Evolutionary conservation across 1,139 yeast species (phyloP), one percentile per base, ranked within the genome.

Genomic region (Scheffersomyces parashehatae): DNA sequence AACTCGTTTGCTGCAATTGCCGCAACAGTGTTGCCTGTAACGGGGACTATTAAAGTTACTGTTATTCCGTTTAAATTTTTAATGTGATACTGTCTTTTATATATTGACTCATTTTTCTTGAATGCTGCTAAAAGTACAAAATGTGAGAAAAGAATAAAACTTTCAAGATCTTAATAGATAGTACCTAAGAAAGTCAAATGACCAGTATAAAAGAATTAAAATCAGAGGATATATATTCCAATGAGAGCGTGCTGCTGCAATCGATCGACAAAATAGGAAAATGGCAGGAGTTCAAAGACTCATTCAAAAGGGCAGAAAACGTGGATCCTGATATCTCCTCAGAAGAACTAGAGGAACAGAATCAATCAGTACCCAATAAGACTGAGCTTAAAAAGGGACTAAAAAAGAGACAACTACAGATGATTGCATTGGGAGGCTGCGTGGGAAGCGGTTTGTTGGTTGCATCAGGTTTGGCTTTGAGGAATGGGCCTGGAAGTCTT

Each of bases 351-450:
- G 26, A 20, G 26, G 26, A 8, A 20, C 26, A 20, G 26, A 20
- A 20, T 8, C 24, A n/a, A 28, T 33, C 11, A 28, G 26, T 14
- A 4, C 20, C 29, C 13, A 37, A 33, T 9, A 15, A 10, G 3
- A 46, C 46, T 5, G 47, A 55, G n/a, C 52, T 67, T 14, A 60
- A 63, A 38, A 65, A 65, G 43, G 58, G 58, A 13, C 58, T 68
- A 38, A 67, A 64, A 36, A 65, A 67, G 41, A 53, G 72, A 42
- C 73, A 68, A 47, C 48, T 67, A 13, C 68, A 63, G 52, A 65
- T 67, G 70, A 69, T 68, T 35, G 68, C 72, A 33, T 58, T 68
- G 15, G 67, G 71, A n/a, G 72, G 73, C 2, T 68, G 73, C 53
- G 69, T 68, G 12, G 74, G 74, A 3, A 56, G 65, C 13, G 74